Percentiles rank a stretch among this genome's conserved stretches.
These are phyloP conservation scores for Apiospora malaysiana DNA, from an alignment of 2,329 filamentous ascomycete species.

Conservation along the genomic window DNA sequence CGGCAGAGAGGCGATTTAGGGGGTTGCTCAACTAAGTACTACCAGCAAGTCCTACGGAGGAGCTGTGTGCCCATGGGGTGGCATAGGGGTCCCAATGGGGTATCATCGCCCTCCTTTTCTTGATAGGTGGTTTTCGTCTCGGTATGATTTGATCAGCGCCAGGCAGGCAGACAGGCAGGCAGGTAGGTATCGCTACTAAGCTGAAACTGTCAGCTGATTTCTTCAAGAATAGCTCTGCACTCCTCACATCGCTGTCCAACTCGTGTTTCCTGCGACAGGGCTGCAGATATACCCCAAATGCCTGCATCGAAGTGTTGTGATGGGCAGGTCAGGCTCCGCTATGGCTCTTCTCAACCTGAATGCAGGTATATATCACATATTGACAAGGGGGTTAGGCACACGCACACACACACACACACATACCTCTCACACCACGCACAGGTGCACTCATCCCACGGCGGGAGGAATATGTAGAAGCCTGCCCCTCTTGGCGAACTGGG, in stretches of 20 bases:
- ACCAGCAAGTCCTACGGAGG: background rate
- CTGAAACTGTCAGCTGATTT: conserved; percentile 9
- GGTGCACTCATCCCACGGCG: background rate
- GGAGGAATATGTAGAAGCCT: background rate
- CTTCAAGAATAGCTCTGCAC: background rate
- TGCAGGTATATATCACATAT: background rate
- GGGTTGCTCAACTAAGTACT: background rate
- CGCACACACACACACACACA: background rate
- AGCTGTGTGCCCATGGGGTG: background rate
- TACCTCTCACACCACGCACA: no score
- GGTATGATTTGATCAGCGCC: background rate
- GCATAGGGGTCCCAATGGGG: background rate
- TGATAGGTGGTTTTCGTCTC: background rate
- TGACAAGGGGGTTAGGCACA: background rate
- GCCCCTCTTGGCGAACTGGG: background rate
- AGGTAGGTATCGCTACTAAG: background rate
- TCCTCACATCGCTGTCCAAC: background rate
- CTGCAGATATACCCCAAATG: background rate
- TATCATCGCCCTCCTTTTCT: background rate
- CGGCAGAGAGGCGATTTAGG: background rate
- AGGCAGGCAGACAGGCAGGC: no score
- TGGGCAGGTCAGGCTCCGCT: background rate
- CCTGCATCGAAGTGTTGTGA: background rate
- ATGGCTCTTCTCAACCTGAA: background rate
- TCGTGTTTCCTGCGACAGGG: background rate